Evolutionary conservation across 2,329 filamentous ascomycete genomes (phyloP), one percentile per base, ranked within the genome.

Genomic region (Fusarium miscanthi): DNA sequence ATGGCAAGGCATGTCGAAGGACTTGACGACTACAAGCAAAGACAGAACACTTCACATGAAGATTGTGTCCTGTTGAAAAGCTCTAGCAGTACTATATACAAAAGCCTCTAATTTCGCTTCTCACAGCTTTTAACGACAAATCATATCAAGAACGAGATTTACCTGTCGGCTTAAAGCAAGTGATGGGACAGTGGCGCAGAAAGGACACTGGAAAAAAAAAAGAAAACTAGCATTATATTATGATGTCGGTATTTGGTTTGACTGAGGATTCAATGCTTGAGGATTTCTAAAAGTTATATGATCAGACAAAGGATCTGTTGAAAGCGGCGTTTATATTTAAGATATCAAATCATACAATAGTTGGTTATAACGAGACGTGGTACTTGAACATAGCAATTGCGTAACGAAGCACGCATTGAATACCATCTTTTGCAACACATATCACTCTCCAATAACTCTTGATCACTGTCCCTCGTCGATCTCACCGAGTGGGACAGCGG

Each of bases 11-110:
- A 59, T 63, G 31, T 63, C 54, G 48, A 75, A 46, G 56, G 70
- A 69, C 69, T 63, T 57, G 21, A 74, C 74, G 52, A 66, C 35
- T 52, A 49, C 48, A 53, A 54, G 42, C 40, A 59, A 53, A 30
- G 37, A 60, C 49, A 41, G 51, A 51, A 56, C 54, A 59, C 31
- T 45, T 72, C n/a, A 42, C 69, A 66, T 61, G 35, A 43, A 73
- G 38, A 40, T 60, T 38, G 21, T 53, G 40, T 51, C 30, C 17
- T 58, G 41, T 60, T 48, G 59, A 60, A 59, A 31, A 68, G 45
- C 33, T 37, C 46, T 62, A 56, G 59, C 71, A 59, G 42, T 66
- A 72, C 57, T 72, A 59, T 71, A 67, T 57, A 69, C 51, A 63
- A 72, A 63, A 72, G 64, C 66, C 59, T 37, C 43, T 59, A 57